Conservation (phyloP, 345 rosid genomes). For the Sonneratia caseolaris region DNA sequence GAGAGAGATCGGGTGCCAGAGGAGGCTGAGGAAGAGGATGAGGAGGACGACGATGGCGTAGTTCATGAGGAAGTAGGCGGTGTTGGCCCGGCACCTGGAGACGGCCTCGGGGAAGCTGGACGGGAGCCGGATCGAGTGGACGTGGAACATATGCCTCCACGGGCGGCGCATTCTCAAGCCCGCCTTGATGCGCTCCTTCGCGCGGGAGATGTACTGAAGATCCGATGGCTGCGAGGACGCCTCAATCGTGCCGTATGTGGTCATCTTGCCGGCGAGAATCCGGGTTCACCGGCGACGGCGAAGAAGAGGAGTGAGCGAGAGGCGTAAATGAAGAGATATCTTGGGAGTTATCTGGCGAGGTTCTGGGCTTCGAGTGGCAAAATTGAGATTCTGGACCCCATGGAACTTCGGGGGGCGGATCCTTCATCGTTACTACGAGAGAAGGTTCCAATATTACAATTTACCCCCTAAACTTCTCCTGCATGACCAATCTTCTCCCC, state of each 20-base stretch:
- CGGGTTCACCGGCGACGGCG: constrained; percentile 1
- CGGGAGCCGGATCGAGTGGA: constrained; percentile 31
- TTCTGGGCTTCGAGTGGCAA: neutral
- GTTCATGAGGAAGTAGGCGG: constrained; percentile 32
- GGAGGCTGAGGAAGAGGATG: constrained; percentile 37
- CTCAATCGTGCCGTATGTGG: constrained; percentile 17
- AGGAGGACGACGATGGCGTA: constrained; percentile 26
- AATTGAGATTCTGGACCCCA: neutral
- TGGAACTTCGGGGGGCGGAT: neutral
- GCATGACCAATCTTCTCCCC: neutral
- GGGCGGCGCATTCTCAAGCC: constrained; percentile 34
- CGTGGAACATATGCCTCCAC: constrained; percentile 48
- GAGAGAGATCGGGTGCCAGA: constrained; percentile 51
- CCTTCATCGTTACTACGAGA: neutral
- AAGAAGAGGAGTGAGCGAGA: neutral
- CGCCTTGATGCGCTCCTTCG: constrained; percentile 31
- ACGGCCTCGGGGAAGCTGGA: constrained; percentile 15
- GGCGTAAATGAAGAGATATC: neutral
- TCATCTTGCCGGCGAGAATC: constrained; percentile 8
- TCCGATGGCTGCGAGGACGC: constrained; percentile 37
- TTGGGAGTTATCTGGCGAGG: neutral
- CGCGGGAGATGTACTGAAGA: constrained; percentile 16
- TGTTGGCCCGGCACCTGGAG: constrained; percentile 30
- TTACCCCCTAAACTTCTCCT: neutral
- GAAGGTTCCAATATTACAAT: neutral